phyloP scores from a whole-genome alignment of 2,329 filamentous ascomycete genomes.

The Fusarium sp. region DNA sequence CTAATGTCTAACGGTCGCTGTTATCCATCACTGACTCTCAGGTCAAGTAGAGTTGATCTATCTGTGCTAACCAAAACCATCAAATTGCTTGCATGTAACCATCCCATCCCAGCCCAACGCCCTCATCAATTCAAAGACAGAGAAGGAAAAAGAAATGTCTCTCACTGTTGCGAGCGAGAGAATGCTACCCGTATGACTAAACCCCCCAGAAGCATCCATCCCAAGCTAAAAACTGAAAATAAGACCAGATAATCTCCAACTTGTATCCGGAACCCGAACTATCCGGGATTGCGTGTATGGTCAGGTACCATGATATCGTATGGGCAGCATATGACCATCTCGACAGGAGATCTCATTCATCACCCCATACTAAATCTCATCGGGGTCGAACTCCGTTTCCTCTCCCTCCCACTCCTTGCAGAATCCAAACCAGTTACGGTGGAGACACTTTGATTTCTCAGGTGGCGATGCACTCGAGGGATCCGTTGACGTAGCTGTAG shows the following conservation, averaged over 20 bases:
- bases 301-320: not conserved
- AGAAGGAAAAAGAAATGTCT: slow-evolving; percentile 1
- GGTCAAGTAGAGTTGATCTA: slow-evolving; percentile 14
- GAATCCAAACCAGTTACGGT: slow-evolving; percentile 55
- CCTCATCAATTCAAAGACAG: slow-evolving; percentile 8
- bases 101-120: slow-evolving; percentile 20
- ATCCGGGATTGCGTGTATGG: not conserved
- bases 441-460: slow-evolving; percentile 49
- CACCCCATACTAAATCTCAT: slow-evolving; percentile 46
- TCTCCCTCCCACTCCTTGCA: slow-evolving; percentile 54
- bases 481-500: slow-evolving; percentile 47
- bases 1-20: not conserved
- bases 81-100: not conserved
- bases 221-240: not conserved
- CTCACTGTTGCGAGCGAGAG: slow-evolving; percentile 17
- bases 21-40: not conserved
- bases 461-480: slow-evolving; percentile 39
- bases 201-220: not conserved
- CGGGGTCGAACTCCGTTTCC: slow-evolving; percentile 42
- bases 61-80: not conserved
- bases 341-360: not conserved
- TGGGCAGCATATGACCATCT: not conserved
- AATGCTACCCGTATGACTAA: not conserved
- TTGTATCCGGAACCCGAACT: not conserved
- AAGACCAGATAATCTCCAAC: not conserved